Base-by-base conservation (phyloP, 768 basidiomycete species). In the Cystofilobasidium macerans region DNA sequence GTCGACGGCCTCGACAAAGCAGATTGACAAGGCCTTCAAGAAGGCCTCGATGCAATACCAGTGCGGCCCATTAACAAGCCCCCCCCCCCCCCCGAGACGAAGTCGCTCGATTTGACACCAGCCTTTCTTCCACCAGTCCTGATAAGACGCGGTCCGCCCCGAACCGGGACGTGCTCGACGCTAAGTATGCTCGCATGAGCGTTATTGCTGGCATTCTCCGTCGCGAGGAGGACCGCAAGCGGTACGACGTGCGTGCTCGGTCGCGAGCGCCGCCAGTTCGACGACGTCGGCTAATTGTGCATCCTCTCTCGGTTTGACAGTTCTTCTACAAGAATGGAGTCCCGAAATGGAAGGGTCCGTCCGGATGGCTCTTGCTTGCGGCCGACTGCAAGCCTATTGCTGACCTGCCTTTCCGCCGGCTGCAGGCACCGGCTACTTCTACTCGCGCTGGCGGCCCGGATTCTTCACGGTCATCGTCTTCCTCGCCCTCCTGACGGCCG, bases 251-350 rank as follows among this genome's bases (percentile, higher is more conserved):
- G 69, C 69, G 70, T 40, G 30, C n/a, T 11, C 22, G 56, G 6
- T 30, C 58, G 9, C 16, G 18, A 26, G 47, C 20, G 5, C 16
- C 5, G 14, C n/a, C 12, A 59, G 1, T 5, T 12, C 22, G 36
- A n/a, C n/a, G n/a, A n/a, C n/a, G n/a, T n/a, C n/a, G n/a, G n/a
- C n/a, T n/a, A n/a, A n/a, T n/a, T n/a, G 59, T 20, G 16, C 38
- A 8, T 40, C 9, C 38, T 8, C 63, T 36, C 36, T 36, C 69
- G 62, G 64, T n/a, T n/a, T n/a, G n/a, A 89, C 51, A 77, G 75
- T 78, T 78, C 76, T 99, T 98, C 82, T 88, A 88, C 80, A 92
- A 94, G 77, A 97, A 97, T 69, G 94, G 94, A 26, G 91, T 99
- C 3, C 94, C 94, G 0, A 88, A 82, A 74, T 99, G 94, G 94